These are phyloP conservation scores for Quercus berberidifolia DNA, from an alignment of 306 rosid species.

Conservation along the genomic window DNA sequence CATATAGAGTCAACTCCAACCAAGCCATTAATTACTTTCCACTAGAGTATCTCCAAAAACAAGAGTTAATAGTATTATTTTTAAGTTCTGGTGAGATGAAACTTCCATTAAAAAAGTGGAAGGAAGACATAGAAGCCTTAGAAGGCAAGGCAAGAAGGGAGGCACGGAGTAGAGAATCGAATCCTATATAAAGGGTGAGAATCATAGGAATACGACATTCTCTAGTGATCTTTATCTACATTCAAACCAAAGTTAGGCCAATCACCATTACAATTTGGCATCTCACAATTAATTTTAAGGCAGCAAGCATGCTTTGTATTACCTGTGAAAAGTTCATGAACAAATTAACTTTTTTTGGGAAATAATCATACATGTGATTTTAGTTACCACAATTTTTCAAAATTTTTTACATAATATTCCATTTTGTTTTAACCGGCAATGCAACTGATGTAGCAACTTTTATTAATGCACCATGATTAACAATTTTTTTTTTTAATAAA, in stretches of 20 bases:
- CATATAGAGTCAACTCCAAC: no score
- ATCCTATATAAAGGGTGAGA: not conserved
- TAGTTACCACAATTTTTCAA: not conserved
- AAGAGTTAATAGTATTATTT: not conserved
- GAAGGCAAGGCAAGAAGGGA: not conserved
- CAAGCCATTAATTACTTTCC: not conserved
- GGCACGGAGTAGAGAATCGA: not conserved
- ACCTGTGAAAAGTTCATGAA: no score
- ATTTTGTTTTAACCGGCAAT: not conserved
- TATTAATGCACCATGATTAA: no score
- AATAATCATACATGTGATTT: no score
- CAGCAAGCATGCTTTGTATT: no score
- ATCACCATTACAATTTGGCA: not conserved
- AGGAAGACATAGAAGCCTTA: no score
- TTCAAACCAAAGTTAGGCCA: not conserved
- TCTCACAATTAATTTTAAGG: not conserved
- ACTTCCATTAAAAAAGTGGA: not conserved
- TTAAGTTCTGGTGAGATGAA: not conserved
- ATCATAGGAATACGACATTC: not conserved
- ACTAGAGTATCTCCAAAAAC: not conserved
- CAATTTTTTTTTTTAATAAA: no score
- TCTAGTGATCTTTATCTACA: not conserved
- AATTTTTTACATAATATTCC: not conserved
- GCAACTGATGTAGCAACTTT: no score
- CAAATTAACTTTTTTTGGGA: no score